Evolutionary conservation across 441 rosid species (phyloP).

Genomic region (Aleurites moluccanus): DNA sequence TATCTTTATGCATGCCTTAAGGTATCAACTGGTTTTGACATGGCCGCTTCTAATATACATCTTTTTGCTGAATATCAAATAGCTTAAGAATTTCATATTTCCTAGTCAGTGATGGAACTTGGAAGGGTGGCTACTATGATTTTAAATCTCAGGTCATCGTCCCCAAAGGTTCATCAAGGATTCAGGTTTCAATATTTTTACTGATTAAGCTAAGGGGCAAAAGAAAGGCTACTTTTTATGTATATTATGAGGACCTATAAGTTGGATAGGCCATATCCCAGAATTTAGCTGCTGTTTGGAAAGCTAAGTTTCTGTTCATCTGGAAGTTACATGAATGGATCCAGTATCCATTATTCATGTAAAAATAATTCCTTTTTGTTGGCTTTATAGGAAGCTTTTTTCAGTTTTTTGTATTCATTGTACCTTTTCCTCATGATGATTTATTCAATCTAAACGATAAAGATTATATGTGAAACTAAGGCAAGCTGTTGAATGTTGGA

Average conservation of each 20-base stretch:
- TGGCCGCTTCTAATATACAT: background rate
- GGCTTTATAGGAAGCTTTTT: no score
- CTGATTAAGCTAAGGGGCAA: background rate
- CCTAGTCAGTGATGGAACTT: background rate
- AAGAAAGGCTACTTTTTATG: background rate
- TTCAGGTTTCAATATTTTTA: no score
- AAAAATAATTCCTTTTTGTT: no score
- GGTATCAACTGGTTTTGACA: background rate
- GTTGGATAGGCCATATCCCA: background rate
- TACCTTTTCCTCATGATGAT: no score
- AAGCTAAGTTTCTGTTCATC: background rate
- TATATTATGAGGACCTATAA: background rate
- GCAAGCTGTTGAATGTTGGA: background rate
- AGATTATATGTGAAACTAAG: no score
- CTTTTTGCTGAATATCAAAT: background rate
- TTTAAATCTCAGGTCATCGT: no score
- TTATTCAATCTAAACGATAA: no score
- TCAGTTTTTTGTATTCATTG: no score
- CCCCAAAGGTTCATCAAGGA: background rate
- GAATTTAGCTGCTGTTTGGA: background rate
- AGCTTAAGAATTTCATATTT: no score
- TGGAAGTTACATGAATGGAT: background rate
- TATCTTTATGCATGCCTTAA: no score
- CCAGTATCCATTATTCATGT: no score
- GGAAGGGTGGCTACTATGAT: background rate